Evolutionary conservation across 1,139 yeast genomes (phyloP).

Genomic region (Pichia cactophila): DNA sequence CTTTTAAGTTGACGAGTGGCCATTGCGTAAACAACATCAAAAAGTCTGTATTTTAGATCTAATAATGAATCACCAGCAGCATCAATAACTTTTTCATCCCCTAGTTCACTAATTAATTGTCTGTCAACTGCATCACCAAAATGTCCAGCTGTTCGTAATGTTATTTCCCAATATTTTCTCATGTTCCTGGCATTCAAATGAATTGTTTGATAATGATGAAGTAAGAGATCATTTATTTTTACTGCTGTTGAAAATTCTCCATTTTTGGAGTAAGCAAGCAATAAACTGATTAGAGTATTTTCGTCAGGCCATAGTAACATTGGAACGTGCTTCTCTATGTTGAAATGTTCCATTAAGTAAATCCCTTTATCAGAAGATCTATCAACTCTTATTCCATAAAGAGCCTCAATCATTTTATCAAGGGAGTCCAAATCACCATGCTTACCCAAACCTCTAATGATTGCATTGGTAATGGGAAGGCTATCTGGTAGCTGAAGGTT

Average conservation of each 20-base stretch:
- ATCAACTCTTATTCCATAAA: slow-evolving; percentile 23
- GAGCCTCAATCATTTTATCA: slow-evolving; percentile 17
- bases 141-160: slow-evolving; percentile 20
- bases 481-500: slow-evolving; percentile 10
- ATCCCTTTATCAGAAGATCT: slow-evolving; percentile 2
- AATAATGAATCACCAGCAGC: slow-evolving; percentile 4
- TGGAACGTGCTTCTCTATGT: slow-evolving; percentile 4
- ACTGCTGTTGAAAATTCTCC: slow-evolving; percentile 22
- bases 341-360: slow-evolving; percentile 6
- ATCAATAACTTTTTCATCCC: slow-evolving; percentile 9
- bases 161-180: slow-evolving; percentile 21
- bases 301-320: slow-evolving; percentile 18
- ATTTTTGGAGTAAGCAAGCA: slow-evolving; percentile 24
- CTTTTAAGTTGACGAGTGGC: slow-evolving; percentile 12
- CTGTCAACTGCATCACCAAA: slow-evolving; percentile 18
- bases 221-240: slow-evolving; percentile 18
- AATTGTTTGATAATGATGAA: slow-evolving; percentile 18
- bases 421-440: slow-evolving; percentile 19
- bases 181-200: slow-evolving; percentile 14
- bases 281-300: slow-evolving; percentile 18
- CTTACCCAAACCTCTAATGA: slow-evolving; percentile 10
- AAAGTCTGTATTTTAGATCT: slow-evolving; percentile 9
- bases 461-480: background rate
- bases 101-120: slow-evolving; percentile 14
- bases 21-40: slow-evolving; percentile 13